Conservation (phyloP, 176 grass and related monocot species). For the Ananas comosus region DNA sequence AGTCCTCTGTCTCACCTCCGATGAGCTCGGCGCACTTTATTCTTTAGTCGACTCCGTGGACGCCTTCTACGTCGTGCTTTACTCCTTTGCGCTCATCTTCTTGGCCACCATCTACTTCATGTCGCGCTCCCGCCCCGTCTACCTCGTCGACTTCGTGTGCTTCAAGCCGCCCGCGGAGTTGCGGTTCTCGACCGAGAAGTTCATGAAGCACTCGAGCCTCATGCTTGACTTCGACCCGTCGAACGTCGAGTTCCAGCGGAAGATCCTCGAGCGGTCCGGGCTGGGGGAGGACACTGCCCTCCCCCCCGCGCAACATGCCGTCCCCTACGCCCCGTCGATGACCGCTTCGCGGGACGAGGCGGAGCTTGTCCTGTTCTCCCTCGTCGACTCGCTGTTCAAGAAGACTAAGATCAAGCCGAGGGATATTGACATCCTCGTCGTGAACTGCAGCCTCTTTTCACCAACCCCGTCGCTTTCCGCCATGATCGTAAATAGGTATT, state of each 20-base stretch:
- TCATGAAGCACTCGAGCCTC: slow-evolving; percentile 59
- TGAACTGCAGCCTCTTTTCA: slow-evolving; percentile 88
- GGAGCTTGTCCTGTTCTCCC: slow-evolving; percentile 64
- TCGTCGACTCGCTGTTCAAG: slow-evolving; percentile 59
- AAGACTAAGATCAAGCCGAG: slow-evolving; percentile 61
- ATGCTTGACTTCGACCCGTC: slow-evolving; percentile 52
- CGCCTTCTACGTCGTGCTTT: neutral
- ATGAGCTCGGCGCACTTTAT: neutral
- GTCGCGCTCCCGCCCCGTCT: slow-evolving; percentile 65
- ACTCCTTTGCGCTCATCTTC: neutral
- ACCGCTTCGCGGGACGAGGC: slow-evolving; percentile 64
- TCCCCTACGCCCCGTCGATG: slow-evolving; percentile 73
- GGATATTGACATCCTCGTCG: slow-evolving; percentile 71
- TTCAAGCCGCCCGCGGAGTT: slow-evolving; percentile 50
- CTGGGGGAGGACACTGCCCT: slow-evolving; percentile 84
- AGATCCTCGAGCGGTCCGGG: slow-evolving; percentile 85
- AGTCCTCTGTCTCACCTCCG: neutral
- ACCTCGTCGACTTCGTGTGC: slow-evolving; percentile 82
- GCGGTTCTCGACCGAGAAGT: slow-evolving; percentile 39
- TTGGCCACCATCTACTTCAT: slow-evolving; percentile 60
- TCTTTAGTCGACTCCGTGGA: neutral
- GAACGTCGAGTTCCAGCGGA: slow-evolving; percentile 76
- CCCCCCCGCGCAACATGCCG: slow-evolving; percentile 50
- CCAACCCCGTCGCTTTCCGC: slow-evolving; percentile 84
- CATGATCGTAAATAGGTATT: slow-evolving; percentile 76